Conservation (phyloP, 1,284 basidiomycete species). For the Irpex sp. region DNA sequence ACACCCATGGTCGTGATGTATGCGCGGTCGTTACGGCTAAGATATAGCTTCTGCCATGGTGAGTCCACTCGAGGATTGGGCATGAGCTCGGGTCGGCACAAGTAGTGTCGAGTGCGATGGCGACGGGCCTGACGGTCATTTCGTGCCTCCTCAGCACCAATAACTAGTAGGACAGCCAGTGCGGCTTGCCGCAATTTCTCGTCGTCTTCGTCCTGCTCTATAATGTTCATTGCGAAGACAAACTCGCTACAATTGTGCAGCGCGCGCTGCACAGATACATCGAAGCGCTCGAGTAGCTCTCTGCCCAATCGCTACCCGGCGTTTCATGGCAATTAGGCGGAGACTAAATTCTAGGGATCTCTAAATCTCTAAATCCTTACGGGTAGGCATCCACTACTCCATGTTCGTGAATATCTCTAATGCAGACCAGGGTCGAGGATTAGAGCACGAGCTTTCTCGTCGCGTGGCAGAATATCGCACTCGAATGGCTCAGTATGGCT, state of each 20-base stretch:
- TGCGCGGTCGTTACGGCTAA: constrained; percentile 31
- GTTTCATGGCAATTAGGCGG: neutral
- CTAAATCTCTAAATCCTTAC: neutral
- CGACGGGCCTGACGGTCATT: constrained; percentile 1
- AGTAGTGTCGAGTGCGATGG: constrained; percentile 17
- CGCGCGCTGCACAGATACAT: no score
- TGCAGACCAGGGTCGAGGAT: neutral
- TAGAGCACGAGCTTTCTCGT: constrained; percentile 4
- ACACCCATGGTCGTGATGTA: constrained; percentile 48
- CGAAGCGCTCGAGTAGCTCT: neutral
- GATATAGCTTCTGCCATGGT: constrained; percentile 34
- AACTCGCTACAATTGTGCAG: neutral
- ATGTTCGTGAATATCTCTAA: neutral
- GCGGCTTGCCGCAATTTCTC: neutral
- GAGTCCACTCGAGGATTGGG: constrained; percentile 31
- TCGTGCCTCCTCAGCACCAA: neutral
- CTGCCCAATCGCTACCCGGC: neutral
- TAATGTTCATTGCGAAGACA: neutral
- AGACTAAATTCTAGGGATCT: neutral
- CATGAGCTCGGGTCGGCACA: constrained; percentile 28
- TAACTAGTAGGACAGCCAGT: neutral
- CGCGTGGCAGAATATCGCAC: constrained; percentile 13
- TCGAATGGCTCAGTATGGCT: constrained; percentile 12
- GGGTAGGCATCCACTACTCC: neutral
- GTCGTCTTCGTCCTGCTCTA: neutral